Base-by-base conservation (phyloP, 202 grass and related monocot species). In the Schoenoplectus tabernaemontani region DNA sequence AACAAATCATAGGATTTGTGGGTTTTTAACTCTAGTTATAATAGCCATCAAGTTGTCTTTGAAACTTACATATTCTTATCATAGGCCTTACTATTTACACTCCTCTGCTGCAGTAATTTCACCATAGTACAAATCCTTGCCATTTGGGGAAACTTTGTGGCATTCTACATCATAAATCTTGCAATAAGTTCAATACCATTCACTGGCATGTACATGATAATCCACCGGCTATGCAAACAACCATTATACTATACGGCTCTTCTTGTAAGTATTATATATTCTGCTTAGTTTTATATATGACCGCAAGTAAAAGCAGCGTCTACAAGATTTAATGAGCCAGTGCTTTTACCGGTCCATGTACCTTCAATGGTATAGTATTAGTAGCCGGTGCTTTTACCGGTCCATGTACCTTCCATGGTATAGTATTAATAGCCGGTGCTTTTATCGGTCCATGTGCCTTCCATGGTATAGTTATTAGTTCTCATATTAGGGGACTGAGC, bases 191-290 rank as follows among this genome's bases (percentile, higher is more conserved):
- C 80, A 4, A 56, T 93, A 62, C 91, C 93, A 59, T 83, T 73
- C 32, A 64, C 84, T 86, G 71, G 82, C 48, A 87, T 93, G 87
- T 93, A 90, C 64, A 92, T 87, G n/a, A 90, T 97, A 78, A 93
- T 93, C 87, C 88, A 84, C 30, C 89, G 82, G 30, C 87, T 97
- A 57, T 90, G 94, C 60, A 44, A 59, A 34, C 87, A 93, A 70
- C 85, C 91, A n/a, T 93, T 85, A 11, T 93, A 97, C 57, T 97
- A 91, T 91, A 92, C 88, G 30, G 87, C 93, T 75, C 78, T 97
- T 86, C 76, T 85, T n/a, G 93, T 97, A 85, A 97, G 93, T 93
- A 61, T 83, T 72, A 24, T 60, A 7, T 47, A 32, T 61, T 81
- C 19, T 50, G 44, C 5, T 51, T 36, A 64, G 19, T 42, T 34